A percentile compares a stretch with the other conserved stretches of the same genome.
These are phyloP conservation scores for Cutaneotrichosporon sp. DNA, from an alignment of 1,284 basidiomycete genomes.

Conservation along the genomic window DNA sequence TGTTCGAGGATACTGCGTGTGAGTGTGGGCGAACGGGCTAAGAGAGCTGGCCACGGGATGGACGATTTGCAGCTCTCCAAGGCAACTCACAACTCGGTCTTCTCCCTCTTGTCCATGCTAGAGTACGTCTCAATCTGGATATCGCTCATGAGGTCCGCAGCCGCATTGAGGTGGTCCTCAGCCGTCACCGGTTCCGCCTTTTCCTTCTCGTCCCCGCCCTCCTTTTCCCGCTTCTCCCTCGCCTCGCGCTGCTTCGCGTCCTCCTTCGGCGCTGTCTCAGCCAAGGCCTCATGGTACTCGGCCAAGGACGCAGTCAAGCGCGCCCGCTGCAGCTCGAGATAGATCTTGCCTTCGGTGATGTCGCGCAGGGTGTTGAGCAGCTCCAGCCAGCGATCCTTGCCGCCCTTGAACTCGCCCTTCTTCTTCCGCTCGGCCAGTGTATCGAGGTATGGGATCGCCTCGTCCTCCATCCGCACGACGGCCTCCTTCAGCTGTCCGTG, in stretches of 20 bases:
- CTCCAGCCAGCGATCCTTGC: conserved; percentile 73
- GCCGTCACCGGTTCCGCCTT: conserved; percentile 48
- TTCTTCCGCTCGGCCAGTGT: conserved; percentile 54
- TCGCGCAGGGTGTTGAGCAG: conserved; percentile 80
- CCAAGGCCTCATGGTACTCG: conserved; percentile 70
- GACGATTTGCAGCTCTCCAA: too few species aligned
- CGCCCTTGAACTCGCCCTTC: conserved; percentile 51
- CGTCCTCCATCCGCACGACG: conserved; percentile 85
- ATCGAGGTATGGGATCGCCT: conserved; percentile 71
- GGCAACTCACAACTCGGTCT: conserved; percentile 75
- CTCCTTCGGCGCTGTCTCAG: conserved; percentile 38
- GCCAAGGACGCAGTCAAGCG: conserved; percentile 82
- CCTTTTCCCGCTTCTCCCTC: conserved; percentile 11
- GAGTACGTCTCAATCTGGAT: conserved; percentile 99
- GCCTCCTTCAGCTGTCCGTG: conserved; percentile 94
- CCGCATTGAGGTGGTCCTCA: conserved; percentile 63
- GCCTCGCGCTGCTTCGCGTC: conserved; percentile 6
- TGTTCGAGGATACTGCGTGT: conserved; percentile 74
- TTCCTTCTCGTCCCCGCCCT: conserved; percentile 38
- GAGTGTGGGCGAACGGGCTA: too few species aligned
- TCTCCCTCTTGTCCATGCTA: conserved; percentile 95
- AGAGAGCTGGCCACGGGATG: too few species aligned
- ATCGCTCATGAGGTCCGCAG: conserved; percentile 86
- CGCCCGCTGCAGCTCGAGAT: conserved; percentile 93
- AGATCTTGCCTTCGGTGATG: conserved; percentile 98